Percentiles rank a stretch among this genome's conserved stretches.
These are phyloP conservation scores for Calonectria hongkongensis DNA, from an alignment of 2,329 filamentous ascomycete species.

Conservation along the genomic window DNA sequence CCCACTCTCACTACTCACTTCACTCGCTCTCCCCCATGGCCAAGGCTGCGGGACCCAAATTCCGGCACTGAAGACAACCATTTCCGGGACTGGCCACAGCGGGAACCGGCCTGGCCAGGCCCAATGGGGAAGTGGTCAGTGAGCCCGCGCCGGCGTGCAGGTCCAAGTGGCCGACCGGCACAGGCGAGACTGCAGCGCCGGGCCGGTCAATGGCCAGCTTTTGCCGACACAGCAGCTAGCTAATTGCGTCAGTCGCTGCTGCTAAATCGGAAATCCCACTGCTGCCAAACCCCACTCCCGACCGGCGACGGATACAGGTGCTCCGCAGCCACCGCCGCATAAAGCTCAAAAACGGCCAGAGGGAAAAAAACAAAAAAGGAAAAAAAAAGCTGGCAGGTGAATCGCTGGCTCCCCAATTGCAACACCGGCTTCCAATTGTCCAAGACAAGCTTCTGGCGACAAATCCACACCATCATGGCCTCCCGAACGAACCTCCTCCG, in stretches of 20 bases:
- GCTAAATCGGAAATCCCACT: slow-evolving; percentile 32
- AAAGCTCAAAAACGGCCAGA: slow-evolving; percentile 31
- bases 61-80: not conserved
- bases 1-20: too few species aligned
- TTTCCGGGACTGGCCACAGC: slow-evolving; percentile 2
- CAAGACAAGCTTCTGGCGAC: slow-evolving; percentile 3
- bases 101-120: not conserved
- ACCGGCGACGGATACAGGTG: slow-evolving; percentile 14
- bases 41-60: slow-evolving; percentile 6
- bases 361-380: slow-evolving; percentile 4
- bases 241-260: slow-evolving; percentile 8
- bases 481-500: slow-evolving; percentile 53
- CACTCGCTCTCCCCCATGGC: too few species aligned
- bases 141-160: slow-evolving; percentile 9
- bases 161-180: slow-evolving; percentile 14
- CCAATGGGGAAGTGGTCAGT: slow-evolving; percentile 18
- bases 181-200: not conserved
- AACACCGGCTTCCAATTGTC: slow-evolving; percentile 20
- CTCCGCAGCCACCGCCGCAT: slow-evolving; percentile 28
- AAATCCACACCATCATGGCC: slow-evolving; percentile 45
- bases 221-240: slow-evolving; percentile 10
- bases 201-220: slow-evolving; percentile 23
- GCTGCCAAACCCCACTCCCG: slow-evolving; percentile 28
- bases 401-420: slow-evolving; percentile 27
- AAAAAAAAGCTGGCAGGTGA: slow-evolving; percentile 26